These are phyloP conservation scores for Leccinum fibrillosum DNA, from an alignment of 768 basidiomycete species.

Conservation along the genomic window DNA sequence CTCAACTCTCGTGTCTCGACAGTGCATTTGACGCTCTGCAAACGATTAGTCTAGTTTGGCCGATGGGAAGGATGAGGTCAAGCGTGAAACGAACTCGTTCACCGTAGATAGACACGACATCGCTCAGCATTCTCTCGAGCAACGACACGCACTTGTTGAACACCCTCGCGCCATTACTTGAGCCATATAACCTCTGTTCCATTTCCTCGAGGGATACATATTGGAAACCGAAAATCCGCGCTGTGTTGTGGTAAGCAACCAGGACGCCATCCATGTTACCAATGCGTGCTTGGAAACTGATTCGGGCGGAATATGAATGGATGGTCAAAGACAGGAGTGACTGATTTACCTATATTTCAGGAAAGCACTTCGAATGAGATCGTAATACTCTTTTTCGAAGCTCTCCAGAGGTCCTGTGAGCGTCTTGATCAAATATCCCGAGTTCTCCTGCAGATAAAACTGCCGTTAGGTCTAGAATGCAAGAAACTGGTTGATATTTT, in stretches of 20 bases:
- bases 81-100: constrained; percentile 47
- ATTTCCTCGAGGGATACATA: constrained; percentile 86
- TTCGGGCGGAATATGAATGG: not conserved
- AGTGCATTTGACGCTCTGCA: constrained; percentile 54
- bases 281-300: constrained; percentile 90
- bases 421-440: constrained; percentile 69
- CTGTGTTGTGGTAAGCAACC: constrained; percentile 85
- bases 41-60: not conserved
- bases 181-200: constrained; percentile 77
- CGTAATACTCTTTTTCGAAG: constrained; percentile 93
- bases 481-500: not conserved
- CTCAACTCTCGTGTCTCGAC: constrained; percentile 53
- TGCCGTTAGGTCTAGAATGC: not conserved
- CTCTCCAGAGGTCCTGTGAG: constrained; percentile 66
- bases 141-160: constrained; percentile 73
- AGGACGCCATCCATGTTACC: constrained; percentile 96
- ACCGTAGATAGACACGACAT: constrained; percentile 60
- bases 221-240: constrained; percentile 88
- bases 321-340: too few relatives aligned
- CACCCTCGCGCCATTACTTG: constrained; percentile 53
- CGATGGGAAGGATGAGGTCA: not conserved
- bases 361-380: constrained; percentile 90
- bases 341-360: constrained; percentile 80
- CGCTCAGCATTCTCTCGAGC: constrained; percentile 63
- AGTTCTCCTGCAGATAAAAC: constrained; percentile 55